Percentiles rank a stretch among this genome's conserved stretches.
Evolutionary conservation across 352 stramenopile genomes (phyloP).

Genomic region (Phytophthora megakarya): DNA sequence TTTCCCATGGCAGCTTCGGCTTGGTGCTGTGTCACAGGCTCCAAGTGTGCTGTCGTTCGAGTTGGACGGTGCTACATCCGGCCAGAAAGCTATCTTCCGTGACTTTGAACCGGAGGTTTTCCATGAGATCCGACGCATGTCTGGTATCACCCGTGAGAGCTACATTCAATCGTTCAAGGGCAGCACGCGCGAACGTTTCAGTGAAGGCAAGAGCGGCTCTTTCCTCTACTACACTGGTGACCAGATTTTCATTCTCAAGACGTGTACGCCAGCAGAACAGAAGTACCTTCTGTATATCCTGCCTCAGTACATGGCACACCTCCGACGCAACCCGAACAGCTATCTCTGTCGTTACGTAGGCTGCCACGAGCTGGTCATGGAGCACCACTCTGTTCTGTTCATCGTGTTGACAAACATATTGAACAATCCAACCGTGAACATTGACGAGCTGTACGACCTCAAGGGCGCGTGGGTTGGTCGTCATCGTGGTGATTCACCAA

Average conservation of each 20-base stretch:
- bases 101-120: conserved; percentile 86
- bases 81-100: conserved; percentile 77
- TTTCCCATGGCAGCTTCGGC: conserved; percentile 65
- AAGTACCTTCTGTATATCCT: conserved; percentile 87
- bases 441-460: conserved; percentile 90
- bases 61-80: conserved; percentile 61
- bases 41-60: conserved; percentile 75
- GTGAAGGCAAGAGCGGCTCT: conserved; percentile 88
- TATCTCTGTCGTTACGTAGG: conserved; percentile 90
- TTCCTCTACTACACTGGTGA: conserved; percentile 92
- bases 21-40: conserved; percentile 48
- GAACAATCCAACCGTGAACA: conserved; percentile 83
- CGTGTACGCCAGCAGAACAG: conserved; percentile 81
- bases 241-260: conserved; percentile 91
- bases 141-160: conserved; percentile 72
- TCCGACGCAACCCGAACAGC: conserved; percentile 83
- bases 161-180: conserved; percentile 83
- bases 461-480: conserved; percentile 92
- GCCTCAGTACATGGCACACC: conserved; percentile 85
- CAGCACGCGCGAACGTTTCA: conserved; percentile 87
- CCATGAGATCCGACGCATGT: conserved; percentile 80
- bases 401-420: conserved; percentile 91
- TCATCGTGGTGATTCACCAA: conserved; percentile 60
- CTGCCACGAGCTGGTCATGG: conserved; percentile 87
- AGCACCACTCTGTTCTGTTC: conserved; percentile 85